Percentiles rank a stretch among this genome's conserved stretches.
These are phyloP conservation scores for Xylariaceae sp. DNA, from an alignment of 2,329 filamentous ascomycete species.

Conservation along the genomic window DNA sequence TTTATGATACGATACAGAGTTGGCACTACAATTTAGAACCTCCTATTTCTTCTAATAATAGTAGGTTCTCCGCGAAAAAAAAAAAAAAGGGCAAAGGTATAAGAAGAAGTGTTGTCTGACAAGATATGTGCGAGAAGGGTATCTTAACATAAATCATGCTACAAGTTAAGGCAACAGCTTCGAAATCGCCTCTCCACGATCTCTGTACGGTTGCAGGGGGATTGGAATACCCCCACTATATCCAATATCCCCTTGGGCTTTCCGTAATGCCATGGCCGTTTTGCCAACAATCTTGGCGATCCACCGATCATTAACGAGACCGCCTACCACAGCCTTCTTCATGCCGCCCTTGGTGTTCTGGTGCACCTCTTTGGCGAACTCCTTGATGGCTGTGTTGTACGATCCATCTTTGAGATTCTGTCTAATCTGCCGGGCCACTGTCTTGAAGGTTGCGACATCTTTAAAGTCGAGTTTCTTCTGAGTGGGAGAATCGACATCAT, in stretches of 20 bases:
- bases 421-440: background rate
- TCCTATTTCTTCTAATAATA: no score
- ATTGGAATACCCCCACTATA: slow-evolving; percentile 4
- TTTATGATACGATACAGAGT: no score
- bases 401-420: background rate
- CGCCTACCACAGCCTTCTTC: slow-evolving; percentile 52
- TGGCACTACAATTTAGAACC: no score
- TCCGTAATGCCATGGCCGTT: slow-evolving; percentile 1
- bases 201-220: slow-evolving; percentile 5
- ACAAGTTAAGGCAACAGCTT: slow-evolving; percentile 9
- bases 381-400: slow-evolving; percentile 1
- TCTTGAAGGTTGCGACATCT: background rate
- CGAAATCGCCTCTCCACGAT: background rate
- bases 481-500: background rate
- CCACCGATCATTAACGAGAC: slow-evolving; percentile 59
- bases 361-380: slow-evolving; percentile 38
- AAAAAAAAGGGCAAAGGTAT: no score
- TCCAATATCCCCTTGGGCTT: slow-evolving; percentile 8
- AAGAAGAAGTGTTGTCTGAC: no score
- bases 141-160: no score
- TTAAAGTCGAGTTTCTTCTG: background rate
- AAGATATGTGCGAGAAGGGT: no score
- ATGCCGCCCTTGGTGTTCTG: slow-evolving; percentile 49
- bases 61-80: no score
- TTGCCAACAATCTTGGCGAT: slow-evolving; percentile 60